Evolutionary conservation across 345 rosid species (phyloP).

Genomic region (Aquilaria sinensis): DNA sequence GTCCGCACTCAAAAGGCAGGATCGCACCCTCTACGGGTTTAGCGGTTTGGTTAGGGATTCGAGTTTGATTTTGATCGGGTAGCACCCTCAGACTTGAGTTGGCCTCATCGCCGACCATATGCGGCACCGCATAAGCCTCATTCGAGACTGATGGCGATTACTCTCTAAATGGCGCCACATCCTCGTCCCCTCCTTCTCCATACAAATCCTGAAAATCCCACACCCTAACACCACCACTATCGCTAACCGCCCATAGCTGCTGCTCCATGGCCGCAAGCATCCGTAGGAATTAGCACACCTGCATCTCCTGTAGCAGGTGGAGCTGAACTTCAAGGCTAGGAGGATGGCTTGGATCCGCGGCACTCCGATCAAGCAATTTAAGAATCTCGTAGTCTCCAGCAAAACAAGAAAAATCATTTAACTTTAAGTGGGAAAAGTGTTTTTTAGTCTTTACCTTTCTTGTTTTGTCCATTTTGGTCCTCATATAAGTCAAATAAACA

Average conservation of each 20-base stretch:
- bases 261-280: slow-evolving; percentile 57
- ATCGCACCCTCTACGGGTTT: no score
- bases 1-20: no score
- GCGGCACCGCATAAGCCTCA: slow-evolving; percentile 46
- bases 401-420: no score
- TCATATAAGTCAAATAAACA: no score
- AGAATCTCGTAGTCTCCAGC: slow-evolving; percentile 47
- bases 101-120: slow-evolving; percentile 72
- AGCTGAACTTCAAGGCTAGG: slow-evolving; percentile 78
- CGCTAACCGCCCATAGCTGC: slow-evolving; percentile 82
- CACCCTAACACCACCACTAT: slow-evolving; percentile 63
- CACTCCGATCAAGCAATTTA: slow-evolving; percentile 57
- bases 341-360: slow-evolving; percentile 75
- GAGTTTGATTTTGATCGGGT: no score
- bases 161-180: slow-evolving; percentile 75
- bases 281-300: slow-evolving; percentile 59
- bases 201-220: slow-evolving; percentile 68
- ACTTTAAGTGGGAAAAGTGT: no score
- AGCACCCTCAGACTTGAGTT: no score
- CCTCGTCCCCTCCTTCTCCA: slow-evolving; percentile 40
- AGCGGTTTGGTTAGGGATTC: no score
- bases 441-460: no score
- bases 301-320: slow-evolving; percentile 84
- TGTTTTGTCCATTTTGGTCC: no score
- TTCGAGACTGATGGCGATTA: slow-evolving; percentile 15